phyloP scores from a whole-genome alignment of 371 early-diverging fungal genomes.

The Apophysomyces sp. region DNA sequence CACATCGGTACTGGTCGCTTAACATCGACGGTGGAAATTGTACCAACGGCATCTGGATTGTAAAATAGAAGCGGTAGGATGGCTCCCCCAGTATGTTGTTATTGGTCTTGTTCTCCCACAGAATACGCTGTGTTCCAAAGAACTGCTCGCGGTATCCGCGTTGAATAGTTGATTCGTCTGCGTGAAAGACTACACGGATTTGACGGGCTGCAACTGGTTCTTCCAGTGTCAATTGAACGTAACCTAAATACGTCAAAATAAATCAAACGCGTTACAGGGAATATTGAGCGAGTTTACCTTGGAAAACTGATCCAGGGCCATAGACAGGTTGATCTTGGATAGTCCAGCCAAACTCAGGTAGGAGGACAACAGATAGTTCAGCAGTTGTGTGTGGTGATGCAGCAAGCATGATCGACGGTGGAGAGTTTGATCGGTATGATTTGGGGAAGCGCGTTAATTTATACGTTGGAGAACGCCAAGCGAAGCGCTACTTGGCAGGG shows the following conservation, averaged over 20 bases:
- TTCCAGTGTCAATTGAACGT: background rate
- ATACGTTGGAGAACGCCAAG: too few relatives aligned
- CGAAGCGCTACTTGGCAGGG: too few relatives aligned
- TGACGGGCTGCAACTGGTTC: conserved; percentile 18
- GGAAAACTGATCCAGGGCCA: conserved; percentile 45
- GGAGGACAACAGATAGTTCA: conserved; percentile 25
- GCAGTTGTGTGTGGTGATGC: background rate
- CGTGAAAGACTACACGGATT: conserved; percentile 29
- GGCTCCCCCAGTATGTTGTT: conserved; percentile 8
- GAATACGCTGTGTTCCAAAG: conserved; percentile 31
- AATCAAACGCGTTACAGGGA: background rate
- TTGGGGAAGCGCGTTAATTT: too few relatives aligned
- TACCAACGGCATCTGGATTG: conserved; percentile 40
- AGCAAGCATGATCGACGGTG: background rate
- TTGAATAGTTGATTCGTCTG: conserved; percentile 8
- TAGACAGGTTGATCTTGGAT: conserved; percentile 33
- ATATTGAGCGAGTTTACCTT: conserved; percentile 20
- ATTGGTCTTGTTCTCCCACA: conserved; percentile 28
- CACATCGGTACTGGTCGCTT: conserved; percentile 18
- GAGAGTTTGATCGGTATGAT: background rate
- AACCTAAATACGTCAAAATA: conserved; percentile 3
- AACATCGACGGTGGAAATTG: conserved; percentile 40
- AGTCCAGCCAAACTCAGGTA: conserved; percentile 45
- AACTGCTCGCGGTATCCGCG: conserved; percentile 5
- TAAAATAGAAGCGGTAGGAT: conserved; percentile 28